phyloP scores from a whole-genome alignment of 2,329 filamentous ascomycete genomes.

The Penicillium sp. region DNA sequence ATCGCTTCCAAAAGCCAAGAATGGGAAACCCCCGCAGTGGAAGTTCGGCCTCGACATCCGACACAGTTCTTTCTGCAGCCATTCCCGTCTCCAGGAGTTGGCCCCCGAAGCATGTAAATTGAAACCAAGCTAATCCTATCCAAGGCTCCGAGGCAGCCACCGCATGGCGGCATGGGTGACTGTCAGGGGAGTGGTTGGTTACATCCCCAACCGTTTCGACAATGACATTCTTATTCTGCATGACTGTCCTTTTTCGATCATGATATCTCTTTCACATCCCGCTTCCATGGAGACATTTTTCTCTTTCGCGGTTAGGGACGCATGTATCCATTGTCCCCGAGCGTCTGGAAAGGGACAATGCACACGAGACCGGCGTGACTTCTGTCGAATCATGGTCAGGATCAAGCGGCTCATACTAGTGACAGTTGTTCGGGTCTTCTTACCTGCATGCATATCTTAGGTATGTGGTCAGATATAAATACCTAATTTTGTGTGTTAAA shows the following conservation, averaged over 20 bases:
- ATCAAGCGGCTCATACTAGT: no score
- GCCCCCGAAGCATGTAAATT: background rate
- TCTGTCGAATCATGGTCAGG: background rate
- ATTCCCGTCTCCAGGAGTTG: conserved; percentile 1
- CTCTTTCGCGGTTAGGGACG: background rate
- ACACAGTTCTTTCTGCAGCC: conserved; percentile 8
- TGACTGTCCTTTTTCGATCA: background rate
- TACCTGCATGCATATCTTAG: no score
- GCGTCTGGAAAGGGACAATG: conserved; percentile 13
- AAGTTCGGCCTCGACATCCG: conserved; percentile 12
- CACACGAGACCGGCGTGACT: conserved; percentile 6
- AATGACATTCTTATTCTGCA: background rate
- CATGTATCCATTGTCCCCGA: conserved; percentile 5
- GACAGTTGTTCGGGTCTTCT: no score
- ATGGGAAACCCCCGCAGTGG: conserved; percentile 4
- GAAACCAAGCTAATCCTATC: background rate
- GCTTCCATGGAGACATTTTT: background rate
- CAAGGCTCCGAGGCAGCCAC: background rate
- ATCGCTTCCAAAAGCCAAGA: background rate
- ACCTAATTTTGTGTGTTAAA: no score
- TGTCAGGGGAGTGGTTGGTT: background rate
- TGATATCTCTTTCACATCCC: background rate
- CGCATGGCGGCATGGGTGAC: background rate
- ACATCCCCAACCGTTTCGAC: background rate
- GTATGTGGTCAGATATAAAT: no score